Evolutionary conservation across 148 eudicot genomes (phyloP), one percentile per base, ranked within the genome.

Genomic region (Talinum fruticosum): DNA sequence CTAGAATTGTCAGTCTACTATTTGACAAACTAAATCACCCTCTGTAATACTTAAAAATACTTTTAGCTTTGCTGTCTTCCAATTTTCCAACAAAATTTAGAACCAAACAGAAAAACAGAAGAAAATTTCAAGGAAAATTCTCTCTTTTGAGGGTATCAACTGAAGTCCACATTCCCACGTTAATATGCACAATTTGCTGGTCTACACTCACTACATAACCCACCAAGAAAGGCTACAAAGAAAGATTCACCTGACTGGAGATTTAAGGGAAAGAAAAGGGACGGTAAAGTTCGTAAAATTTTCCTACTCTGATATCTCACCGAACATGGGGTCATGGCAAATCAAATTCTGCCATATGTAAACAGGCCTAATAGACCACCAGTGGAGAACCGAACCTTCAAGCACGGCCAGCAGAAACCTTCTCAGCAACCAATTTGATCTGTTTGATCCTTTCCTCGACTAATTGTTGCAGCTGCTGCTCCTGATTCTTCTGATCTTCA

Each of bases 381-480:
- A n/a, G n/a, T n/a, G n/a, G n/a, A n/a, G n/a, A n/a, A n/a, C n/a
- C 54, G 8, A 41, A 34, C 18, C 44, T 77, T 72, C 74, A 82
- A 8, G 71, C 72, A 37, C 5, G 66, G 32, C 1, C 45, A 57
- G 71, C 64, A 23, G 83, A 83, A n/a, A 95, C 84, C 86, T 90
- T 92, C 69, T 90, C 78, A 57, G 90, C 96, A 77, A 95, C 72
- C 18, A 68, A 71, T 82, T 84, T 75, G 35, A 91, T 87, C 71
- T 83, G 85, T 73, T 84, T 75, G 54, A 92, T 76, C 86, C 98
- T 89, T 66, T 83, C 88, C 54, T 90, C 96, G 24, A 92, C 96
- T 64, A 92, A 80, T 74, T 89, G 79, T 76, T 79, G 84, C 41
- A 92, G 87, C 85, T 89, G 96, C 77, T 89, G 85, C 80, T 92